phyloP scores from a whole-genome alignment of 495 filamentous ascomycete genomes.

The Neurospora terricola region DNA sequence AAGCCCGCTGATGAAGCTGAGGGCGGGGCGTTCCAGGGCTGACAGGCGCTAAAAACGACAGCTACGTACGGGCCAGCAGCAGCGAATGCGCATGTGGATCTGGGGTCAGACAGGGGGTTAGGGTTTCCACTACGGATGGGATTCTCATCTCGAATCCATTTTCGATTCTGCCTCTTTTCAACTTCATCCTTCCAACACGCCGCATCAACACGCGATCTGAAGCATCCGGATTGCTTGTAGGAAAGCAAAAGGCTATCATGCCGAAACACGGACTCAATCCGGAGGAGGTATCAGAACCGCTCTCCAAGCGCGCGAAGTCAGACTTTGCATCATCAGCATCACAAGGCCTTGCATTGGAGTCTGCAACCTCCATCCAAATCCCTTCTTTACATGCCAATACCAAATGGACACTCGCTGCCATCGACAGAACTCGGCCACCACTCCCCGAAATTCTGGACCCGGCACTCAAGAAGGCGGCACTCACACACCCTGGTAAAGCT shows the following conservation, averaged over 20 bases:
- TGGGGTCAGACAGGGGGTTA: neutral
- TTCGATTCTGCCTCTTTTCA: neutral
- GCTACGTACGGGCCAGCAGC: neutral
- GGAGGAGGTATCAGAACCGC: neutral
- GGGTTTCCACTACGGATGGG: neutral
- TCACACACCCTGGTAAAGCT: slow-evolving; percentile 51
- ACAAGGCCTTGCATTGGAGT: neutral
- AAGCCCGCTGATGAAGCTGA: neutral
- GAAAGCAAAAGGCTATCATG: neutral
- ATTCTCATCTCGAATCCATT: neutral
- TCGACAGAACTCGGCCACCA: slow-evolving; percentile 34
- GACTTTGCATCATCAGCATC: neutral
- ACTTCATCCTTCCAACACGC: neutral
- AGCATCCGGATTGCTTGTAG: neutral
- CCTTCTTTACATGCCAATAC: slow-evolving; percentile 8
- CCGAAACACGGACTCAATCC: neutral
- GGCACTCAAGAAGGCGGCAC: slow-evolving; percentile 48
- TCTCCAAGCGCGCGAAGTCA: slow-evolving; percentile 10
- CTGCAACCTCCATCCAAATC: neutral
- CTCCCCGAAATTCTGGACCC: slow-evolving; percentile 51
- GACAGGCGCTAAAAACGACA: neutral
- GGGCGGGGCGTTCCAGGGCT: neutral
- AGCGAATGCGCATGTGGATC: neutral
- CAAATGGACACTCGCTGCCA: slow-evolving; percentile 33
- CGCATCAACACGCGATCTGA: neutral